These are phyloP conservation scores for Xylaria sp. DNA, from an alignment of 2,329 filamentous ascomycete genomes.

Conservation along the genomic window DNA sequence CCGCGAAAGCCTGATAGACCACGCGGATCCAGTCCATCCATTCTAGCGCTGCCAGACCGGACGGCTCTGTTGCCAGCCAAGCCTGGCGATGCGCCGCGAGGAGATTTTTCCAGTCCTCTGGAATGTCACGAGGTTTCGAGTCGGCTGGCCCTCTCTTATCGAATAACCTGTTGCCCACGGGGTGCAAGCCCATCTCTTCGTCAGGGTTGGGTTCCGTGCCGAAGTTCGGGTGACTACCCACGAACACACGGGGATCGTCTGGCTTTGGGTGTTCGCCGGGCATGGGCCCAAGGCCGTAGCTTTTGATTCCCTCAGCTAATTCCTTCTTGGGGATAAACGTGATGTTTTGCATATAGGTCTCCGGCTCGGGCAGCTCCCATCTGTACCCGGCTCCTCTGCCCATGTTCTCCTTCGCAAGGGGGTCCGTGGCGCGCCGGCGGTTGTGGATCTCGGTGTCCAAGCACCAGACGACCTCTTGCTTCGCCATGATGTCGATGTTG, in stretches of 20 bases:
- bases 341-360: slow-evolving; percentile 28
- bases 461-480: slow-evolving; percentile 39
- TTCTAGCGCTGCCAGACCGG: slow-evolving; percentile 3
- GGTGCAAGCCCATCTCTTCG: not conserved
- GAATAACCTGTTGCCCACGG: not conserved
- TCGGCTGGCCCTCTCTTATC: no score
- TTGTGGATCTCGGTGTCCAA: slow-evolving; percentile 40
- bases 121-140: no score
- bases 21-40: slow-evolving; percentile 18
- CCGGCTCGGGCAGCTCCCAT: slow-evolving; percentile 19
- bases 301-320: slow-evolving; percentile 37
- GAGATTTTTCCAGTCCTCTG: slow-evolving; percentile 4
- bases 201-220: not conserved
- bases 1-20: not conserved
- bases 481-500: slow-evolving; percentile 43
- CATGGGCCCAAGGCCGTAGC: slow-evolving; percentile 35
- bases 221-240: slow-evolving; percentile 36
- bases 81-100: not conserved
- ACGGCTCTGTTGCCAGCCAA: not conserved
- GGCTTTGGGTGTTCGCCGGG: slow-evolving; percentile 39
- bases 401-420: not conserved
- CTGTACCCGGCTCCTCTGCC: slow-evolving; percentile 28
- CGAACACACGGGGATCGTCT: slow-evolving; percentile 34
- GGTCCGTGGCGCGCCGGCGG: slow-evolving; percentile 22
- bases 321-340: slow-evolving; percentile 19